Evolutionary conservation across 2,329 filamentous ascomycete genomes (phyloP), one percentile per base, ranked within the genome.

Genomic region (Exophiala lecanii-corni): DNA sequence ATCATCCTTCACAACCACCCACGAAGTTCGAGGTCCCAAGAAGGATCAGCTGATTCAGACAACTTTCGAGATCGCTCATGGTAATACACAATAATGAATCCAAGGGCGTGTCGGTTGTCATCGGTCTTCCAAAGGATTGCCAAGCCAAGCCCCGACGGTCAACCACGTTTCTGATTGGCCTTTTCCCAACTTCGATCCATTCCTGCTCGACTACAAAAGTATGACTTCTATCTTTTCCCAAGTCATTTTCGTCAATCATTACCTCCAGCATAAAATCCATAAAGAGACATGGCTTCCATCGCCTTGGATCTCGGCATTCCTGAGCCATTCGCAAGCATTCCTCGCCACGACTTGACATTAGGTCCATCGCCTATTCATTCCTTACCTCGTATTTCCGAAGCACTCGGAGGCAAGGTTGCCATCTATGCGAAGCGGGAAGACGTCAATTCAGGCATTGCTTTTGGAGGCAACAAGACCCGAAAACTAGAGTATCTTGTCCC

Each of bases 401-500:
- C 76, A 17, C 72, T 85, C 4, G 74, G 76, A 36, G 73, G 73
- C 20, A 73, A 73, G 54, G 76, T 83, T 30, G 69, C 72, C 20
- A 74, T 86, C 50, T 86, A 79, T 58, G 82, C 82, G 40, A 86
- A 86, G 64, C 75, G 82, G 38, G 82, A 86, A 53, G 83, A 86
- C 64, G 78, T 79, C 57, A 84, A 82, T 64, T 82, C 79, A 2
- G 77, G 75, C 1, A 71, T 84, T 13, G 81, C 81, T 2, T 83
- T 73, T 55, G 81, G 81, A 26, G 81, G 80, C 40, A 85, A 85
- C 67, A 85, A 85, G 64, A 78, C 75, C 20, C 72, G 81, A 45
- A 85, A 85, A 62, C 70, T 85, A 2, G 81, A 86, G 69, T 84
- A 85, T 58, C 73, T 84, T 13, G 70, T 79, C 4, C 71, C 81